Base-by-base conservation (phyloP, 2,329 filamentous ascomycete genomes). In the Blastomyces percursus region DNA sequence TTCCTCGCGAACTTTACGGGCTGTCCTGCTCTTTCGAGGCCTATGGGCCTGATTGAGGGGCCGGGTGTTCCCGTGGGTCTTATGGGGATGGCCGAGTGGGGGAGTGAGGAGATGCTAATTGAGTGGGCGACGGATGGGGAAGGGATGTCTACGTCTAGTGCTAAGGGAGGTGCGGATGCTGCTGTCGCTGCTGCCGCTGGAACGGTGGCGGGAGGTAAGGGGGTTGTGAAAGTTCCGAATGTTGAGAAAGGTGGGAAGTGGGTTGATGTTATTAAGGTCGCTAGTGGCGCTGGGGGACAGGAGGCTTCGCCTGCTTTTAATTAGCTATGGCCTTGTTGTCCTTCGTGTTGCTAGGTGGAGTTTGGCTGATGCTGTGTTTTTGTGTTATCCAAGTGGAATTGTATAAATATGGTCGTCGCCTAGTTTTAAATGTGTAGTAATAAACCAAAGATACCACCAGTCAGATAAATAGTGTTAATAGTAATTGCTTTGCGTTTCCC, bases 1-100 rank as follows among this genome's bases (percentile, higher is more conserved):
- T 96, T 89, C 83, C 75, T 96, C 44, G 88, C 91, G 7, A 96
- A 96, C 74, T 86, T 91, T 68, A 84, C 81, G 0, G 92, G 92
- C 0, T 86, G 86, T 58, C 92, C 92, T 0, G 85, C 89, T 0
- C 82, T 95, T 14, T 85, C 80, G 55, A 85, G 85, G 44, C 91
- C 92, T 0, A 85, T 89, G 12, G 91, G 90, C 0, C 96, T 91
- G 75, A 81, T 79, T 77, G 84, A 32, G 67, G 70, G 27, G 40
- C 63, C 50, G 6, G 64, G 66, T 1, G 72, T 83, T 1, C 81
- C 81, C 0, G 73, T 84, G 30, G 80, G 82, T 1, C 59, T 84
- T 50, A 82, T 81, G 76, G 81, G 78, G 0, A 81, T 82, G 74
- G 75, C 77, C 0, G 80, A 83, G 66, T 84, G 81, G 82, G 81